Evolutionary conservation across 805 yeast genomes (phyloP).

Genomic region (Lipomyces spencermartinsiae): DNA sequence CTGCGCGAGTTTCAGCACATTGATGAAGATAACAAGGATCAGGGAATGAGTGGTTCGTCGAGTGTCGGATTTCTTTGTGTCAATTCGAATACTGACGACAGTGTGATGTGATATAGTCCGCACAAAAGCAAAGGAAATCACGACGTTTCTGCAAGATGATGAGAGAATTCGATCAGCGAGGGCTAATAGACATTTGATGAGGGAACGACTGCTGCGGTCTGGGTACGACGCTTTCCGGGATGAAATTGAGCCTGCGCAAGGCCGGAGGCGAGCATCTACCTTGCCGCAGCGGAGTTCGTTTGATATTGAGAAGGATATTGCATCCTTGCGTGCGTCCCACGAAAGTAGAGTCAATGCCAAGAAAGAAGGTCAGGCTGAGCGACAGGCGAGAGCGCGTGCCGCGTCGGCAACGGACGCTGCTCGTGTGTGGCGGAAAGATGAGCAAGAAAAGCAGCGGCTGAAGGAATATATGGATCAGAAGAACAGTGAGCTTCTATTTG

Average conservation of each 20-base stretch:
- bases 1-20: constrained; percentile 84
- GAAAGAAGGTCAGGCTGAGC: constrained; percentile 67
- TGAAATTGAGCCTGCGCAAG: constrained; percentile 6
- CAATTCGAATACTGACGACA: neutral
- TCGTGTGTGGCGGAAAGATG: constrained; percentile 77
- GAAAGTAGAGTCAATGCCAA: constrained; percentile 79
- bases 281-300: neutral
- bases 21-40: constrained; percentile 81
- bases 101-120: constrained; percentile 51
- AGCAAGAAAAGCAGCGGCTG: constrained; percentile 59
- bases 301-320: constrained; percentile 54
- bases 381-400: constrained; percentile 46
- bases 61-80: neutral
- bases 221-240: constrained; percentile 23
- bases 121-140: constrained; percentile 87
- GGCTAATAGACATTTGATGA: constrained; percentile 46
- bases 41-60: constrained; percentile 70
- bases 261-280: constrained; percentile 20
- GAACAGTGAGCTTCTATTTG: constrained; percentile 29
- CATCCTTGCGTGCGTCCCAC: constrained; percentile 78
- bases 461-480: constrained; percentile 27
- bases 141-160: constrained; percentile 77
- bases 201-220: constrained; percentile 28
- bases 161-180: constrained; percentile 80
- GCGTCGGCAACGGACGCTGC: constrained; percentile 66